These are phyloP conservation scores for Chalciporus sp. DNA, from an alignment of 1,284 basidiomycete genomes.

Conservation along the genomic window DNA sequence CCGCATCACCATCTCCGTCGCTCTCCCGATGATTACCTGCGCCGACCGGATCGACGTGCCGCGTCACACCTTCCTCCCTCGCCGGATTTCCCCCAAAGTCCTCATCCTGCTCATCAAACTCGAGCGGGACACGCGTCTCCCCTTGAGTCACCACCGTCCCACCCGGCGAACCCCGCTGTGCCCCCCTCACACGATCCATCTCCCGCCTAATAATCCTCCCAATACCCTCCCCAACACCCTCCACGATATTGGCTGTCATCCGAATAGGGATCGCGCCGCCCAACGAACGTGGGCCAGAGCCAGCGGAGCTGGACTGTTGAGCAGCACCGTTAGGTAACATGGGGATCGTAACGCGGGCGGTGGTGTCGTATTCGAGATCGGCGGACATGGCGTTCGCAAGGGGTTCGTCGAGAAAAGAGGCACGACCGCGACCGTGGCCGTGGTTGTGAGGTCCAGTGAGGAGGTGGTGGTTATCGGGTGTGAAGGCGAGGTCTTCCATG, in stretches of 20 bases:
- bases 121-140: conserved; percentile 48
- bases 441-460: conserved; percentile 31
- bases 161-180: conserved; percentile 26
- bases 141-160: background rate
- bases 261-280: conserved; percentile 52
- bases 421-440: conserved; percentile 10
- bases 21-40: conserved; percentile 20
- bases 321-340: conserved; percentile 65
- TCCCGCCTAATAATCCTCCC: conserved; percentile 57
- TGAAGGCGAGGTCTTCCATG: conserved; percentile 52
- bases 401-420: conserved; percentile 76
- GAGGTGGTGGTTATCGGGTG: conserved; percentile 37
- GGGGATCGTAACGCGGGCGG: conserved; percentile 52
- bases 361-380: conserved; percentile 58
- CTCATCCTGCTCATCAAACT: conserved; percentile 75
- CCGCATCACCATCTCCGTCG: conserved; percentile 35
- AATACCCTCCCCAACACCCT: conserved; percentile 60
- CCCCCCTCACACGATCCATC: conserved; percentile 50
- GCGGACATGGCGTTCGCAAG: conserved; percentile 72
- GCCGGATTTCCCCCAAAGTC: conserved; percentile 42
- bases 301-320: too few species aligned
- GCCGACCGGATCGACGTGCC: conserved; percentile 30
- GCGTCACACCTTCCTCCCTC: background rate
- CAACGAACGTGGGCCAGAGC: too few species aligned
- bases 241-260: conserved; percentile 49